Evolutionary conservation across 2,329 filamentous ascomycete genomes (phyloP).

Genomic region (Trichoderma guizhouense): DNA sequence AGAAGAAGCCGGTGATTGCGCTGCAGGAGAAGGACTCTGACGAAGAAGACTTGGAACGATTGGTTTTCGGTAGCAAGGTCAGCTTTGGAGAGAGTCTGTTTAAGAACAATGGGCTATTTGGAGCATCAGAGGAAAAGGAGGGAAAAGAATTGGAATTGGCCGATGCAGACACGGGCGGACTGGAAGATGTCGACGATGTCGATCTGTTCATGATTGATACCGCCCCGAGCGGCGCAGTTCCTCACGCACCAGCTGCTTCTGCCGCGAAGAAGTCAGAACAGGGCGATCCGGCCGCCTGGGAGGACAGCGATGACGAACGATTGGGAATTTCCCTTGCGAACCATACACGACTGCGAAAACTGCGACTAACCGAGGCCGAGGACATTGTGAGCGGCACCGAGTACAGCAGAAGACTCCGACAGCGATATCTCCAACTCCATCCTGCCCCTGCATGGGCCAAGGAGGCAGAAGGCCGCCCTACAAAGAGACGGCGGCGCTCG

Average conservation of each 20-base stretch:
- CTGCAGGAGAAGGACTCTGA: constrained; percentile 69
- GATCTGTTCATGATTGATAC: constrained; percentile 85
- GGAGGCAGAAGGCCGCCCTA: constrained; percentile 47
- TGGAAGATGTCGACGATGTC: constrained; percentile 68
- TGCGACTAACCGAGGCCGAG: constrained; percentile 76
- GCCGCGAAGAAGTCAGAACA: constrained; percentile 25
- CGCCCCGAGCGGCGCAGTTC: constrained; percentile 44
- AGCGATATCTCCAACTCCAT: constrained; percentile 65
- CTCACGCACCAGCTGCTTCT: constrained; percentile 29
- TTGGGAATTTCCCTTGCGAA: constrained; percentile 78
- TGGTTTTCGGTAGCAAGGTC: constrained; percentile 84
- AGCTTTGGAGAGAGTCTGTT: constrained; percentile 76
- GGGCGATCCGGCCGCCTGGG: constrained; percentile 65
- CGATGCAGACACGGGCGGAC: constrained; percentile 46
- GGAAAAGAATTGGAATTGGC: constrained; percentile 32
- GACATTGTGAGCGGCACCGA: constrained; percentile 84
- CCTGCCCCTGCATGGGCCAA: constrained; percentile 60
- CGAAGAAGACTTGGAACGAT: constrained; percentile 79
- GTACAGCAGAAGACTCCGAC: constrained; percentile 75
- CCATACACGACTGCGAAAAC: constrained; percentile 73
- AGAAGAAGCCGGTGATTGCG: constrained; percentile 21
- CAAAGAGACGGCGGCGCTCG: constrained; percentile 50
- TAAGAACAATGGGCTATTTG: constrained; percentile 42
- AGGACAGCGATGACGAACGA: constrained; percentile 93
- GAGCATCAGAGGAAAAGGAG: constrained; percentile 34